Evolutionary conservation across 2,329 filamentous ascomycete genomes (phyloP), one percentile per base, ranked within the genome.

Genomic region (Pleoardoris graminearum): DNA sequence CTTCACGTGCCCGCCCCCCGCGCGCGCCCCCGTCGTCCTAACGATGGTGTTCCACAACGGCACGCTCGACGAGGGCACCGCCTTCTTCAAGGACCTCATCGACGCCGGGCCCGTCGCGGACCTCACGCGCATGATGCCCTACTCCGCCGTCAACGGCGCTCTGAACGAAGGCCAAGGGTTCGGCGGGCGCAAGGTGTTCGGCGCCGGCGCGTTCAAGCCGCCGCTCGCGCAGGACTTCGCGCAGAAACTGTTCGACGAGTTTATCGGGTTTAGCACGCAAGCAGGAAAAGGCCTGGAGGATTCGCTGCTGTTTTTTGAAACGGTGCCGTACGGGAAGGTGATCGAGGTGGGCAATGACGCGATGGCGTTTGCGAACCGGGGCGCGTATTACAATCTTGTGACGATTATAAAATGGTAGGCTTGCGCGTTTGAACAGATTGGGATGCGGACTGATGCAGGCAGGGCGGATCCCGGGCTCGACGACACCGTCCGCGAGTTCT

Each of bases 171-270:
- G 51, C 1, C 54, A 60, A 1, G 57, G 54, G 14, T 70, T 66
- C 42, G 76, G 75, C 1, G 73, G 71, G 6, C 63, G 75, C 29
- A 73, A 72, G 53, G 64, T 63, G 12, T 74, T 75, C 51, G 70
- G 69, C 48, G 72, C 72, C 14, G 68, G 67, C 0, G 68, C 67
- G 2, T 72, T 73, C 54, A 68, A 69, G 22, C 37, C 69, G 3
- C 74, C 75, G 0, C 49, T 76, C 1, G 50, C 59, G 17, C 23
- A 59, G 0, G 36, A 21, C 0, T 67, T 72, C 21, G 66, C 71
- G 3, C 43, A 59, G 27, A 38, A 49, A 4, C 45, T 73, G 14
- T 57, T 68, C 19, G 52, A 61, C 1, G 64, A 71, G 14, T 70
- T 69, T 23, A 49, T 55, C 6, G 57, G 51, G 1, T 69, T 73